A percentile compares a stretch with the other conserved stretches of the same genome.
Evolutionary conservation across 108 stramenopile genomes (phyloP).

Genomic region (Cyclostephanos tholiformis): DNA sequence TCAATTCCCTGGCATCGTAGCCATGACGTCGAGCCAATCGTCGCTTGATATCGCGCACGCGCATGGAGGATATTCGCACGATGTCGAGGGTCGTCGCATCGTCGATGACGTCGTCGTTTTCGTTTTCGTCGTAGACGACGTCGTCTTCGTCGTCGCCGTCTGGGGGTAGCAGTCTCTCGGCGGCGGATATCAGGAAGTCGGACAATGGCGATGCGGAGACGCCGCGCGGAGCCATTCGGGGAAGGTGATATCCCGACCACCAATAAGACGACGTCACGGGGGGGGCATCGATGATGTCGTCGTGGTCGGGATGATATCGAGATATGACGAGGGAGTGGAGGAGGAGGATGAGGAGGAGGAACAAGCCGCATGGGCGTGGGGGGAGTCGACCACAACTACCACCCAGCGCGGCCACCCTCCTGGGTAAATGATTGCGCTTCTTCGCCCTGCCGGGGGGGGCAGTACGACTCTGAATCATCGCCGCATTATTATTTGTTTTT

Average conservation of each 20-base stretch:
- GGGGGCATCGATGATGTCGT: too few relatives aligned
- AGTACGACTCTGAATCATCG: too few relatives aligned
- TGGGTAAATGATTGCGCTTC: too few relatives aligned
- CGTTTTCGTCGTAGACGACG: background rate
- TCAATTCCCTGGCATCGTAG: constrained; percentile 78
- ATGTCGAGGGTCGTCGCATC: constrained; percentile 58
- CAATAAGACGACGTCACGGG: too few relatives aligned
- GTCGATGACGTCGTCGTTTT: constrained; percentile 11
- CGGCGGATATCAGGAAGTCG: constrained; percentile 16
- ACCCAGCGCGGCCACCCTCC: too few relatives aligned
- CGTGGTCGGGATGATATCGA: too few relatives aligned
- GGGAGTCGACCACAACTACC: too few relatives aligned
- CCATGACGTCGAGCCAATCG: constrained; percentile 76
- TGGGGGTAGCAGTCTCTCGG: constrained; percentile 29
- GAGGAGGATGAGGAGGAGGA: too few relatives aligned
- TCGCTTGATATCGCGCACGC: constrained; percentile 82
- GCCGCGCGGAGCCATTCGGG: background rate
- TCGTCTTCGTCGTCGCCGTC: constrained; percentile 28
- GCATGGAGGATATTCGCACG: constrained; percentile 73
- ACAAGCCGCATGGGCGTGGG: too few relatives aligned
- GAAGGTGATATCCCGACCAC: background rate
- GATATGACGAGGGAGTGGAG: too few relatives aligned
- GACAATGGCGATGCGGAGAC: constrained; percentile 28
- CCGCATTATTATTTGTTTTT: too few relatives aligned
- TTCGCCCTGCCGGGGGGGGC: too few relatives aligned